phyloP scores from a whole-genome alignment of 2,329 filamentous ascomycete genomes.

The Fusarium brachygibbosum region DNA sequence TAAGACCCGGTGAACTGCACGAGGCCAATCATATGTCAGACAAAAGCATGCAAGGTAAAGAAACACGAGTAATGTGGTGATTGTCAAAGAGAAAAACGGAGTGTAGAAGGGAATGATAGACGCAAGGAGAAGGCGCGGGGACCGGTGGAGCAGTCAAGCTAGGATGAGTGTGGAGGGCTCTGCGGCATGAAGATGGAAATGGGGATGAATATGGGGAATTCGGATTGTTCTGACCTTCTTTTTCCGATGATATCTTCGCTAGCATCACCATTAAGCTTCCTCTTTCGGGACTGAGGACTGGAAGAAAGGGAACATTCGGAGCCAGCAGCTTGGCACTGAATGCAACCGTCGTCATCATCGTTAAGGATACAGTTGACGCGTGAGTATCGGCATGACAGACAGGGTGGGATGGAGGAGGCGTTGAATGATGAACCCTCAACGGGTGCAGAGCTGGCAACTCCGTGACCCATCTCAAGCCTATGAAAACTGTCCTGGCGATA shows the following conservation, averaged over 20 bases:
- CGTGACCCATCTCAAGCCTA: constrained; percentile 63
- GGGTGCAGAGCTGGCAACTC: constrained; percentile 62
- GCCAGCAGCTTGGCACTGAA: constrained; percentile 82
- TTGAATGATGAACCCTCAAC: constrained; percentile 62
- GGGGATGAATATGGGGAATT: constrained; percentile 32
- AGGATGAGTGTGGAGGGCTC: constrained; percentile 38
- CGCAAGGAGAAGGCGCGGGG: constrained; percentile 38
- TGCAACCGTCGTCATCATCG: constrained; percentile 81
- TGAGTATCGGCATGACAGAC: constrained; percentile 80
- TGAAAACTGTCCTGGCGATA: constrained; percentile 62
- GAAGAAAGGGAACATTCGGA: constrained; percentile 84
- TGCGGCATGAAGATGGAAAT: constrained; percentile 31
- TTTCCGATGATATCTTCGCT: constrained; percentile 73
- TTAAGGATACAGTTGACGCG: constrained; percentile 81
- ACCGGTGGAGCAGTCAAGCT: constrained; percentile 34
- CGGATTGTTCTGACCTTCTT: constrained; percentile 71
- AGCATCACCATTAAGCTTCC: constrained; percentile 77
- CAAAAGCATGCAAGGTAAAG: constrained; percentile 45
- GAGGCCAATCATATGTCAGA: constrained; percentile 65
- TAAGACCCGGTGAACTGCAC: constrained; percentile 68
- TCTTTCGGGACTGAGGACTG: constrained; percentile 82
- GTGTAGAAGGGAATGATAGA: constrained; percentile 40
- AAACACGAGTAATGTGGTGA: constrained; percentile 41
- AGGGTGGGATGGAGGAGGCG: constrained; percentile 66
- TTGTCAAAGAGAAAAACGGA: constrained; percentile 37